A percentile compares a stretch with the other conserved stretches of the same genome.
Conservation (phyloP, 208 protist species). For the Trypanosoma theileri region DNA sequence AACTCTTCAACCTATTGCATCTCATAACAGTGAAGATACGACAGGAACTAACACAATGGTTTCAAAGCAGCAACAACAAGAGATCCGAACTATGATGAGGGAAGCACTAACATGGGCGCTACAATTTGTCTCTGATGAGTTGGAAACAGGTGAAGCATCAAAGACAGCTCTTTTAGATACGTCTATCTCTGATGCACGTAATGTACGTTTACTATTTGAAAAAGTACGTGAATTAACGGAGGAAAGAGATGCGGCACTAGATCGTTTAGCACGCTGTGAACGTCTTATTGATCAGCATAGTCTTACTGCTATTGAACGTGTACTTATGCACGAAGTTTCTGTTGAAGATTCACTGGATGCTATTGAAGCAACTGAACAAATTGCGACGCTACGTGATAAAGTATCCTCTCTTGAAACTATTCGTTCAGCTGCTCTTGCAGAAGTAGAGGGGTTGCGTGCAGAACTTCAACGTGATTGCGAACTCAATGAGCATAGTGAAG, state of each 20-base stretch:
- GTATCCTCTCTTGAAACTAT: constrained; percentile 33
- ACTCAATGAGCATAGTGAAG: not conserved
- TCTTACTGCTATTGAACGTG: constrained; percentile 66
- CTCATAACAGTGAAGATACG: not conserved
- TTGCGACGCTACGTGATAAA: constrained; percentile 52
- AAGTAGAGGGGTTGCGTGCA: constrained; percentile 34
- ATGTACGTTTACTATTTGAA: constrained; percentile 49
- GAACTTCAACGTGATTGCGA: constrained; percentile 3
- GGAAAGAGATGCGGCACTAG: constrained; percentile 45
- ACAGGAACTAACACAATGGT: not conserved
- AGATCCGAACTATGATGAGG: constrained; percentile 29
- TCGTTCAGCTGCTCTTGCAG: constrained; percentile 20
- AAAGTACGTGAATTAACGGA: constrained; percentile 37
- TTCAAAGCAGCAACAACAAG: constrained; percentile 5
- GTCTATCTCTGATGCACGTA: constrained; percentile 60
- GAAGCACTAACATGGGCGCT: constrained; percentile 32
- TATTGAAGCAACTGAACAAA: constrained; percentile 66
- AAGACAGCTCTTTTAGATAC: constrained; percentile 55
- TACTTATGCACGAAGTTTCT: constrained; percentile 67
- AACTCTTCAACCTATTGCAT: not conserved
- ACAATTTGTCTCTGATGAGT: constrained; percentile 40
- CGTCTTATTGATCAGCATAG: constrained; percentile 76
- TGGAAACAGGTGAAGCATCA: constrained; percentile 52
- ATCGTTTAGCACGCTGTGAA: constrained; percentile 40
- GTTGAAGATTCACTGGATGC: constrained; percentile 68